Evolutionary conservation across 345 rosid genomes (phyloP), one percentile per base, ranked within the genome.

Genomic region (Eucalyptus lansdowneana): DNA sequence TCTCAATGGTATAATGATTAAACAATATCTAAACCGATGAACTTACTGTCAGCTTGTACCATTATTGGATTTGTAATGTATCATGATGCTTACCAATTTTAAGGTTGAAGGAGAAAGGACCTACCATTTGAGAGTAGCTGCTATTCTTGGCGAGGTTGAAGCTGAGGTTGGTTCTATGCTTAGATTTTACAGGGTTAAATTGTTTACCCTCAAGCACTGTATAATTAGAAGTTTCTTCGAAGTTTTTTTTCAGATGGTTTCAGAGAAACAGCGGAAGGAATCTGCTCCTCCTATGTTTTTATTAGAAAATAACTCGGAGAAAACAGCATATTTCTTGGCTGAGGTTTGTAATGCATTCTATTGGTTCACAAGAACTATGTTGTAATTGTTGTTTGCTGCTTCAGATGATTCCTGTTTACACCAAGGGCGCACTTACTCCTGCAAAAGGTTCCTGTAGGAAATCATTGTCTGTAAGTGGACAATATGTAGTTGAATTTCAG

Each of bases 41-140:
- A 62, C 83, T 49, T 88, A 91, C 58, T 25, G 62, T 51, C 83
- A 10, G 87, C n/a, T 53, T 24, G 76, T 90, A 86, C 90, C 50
- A 87, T 58, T 42, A 42, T 29, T 62, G 15, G 27, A 87, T 90
- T 87, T 88, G n/a, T 47, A 51, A 67, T 87, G 87, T 90, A 51
- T 54, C 62, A 27, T 88, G 44, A 16, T 49, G 69, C 45, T 88
- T 51, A 76, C 87, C 44, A 45, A 31, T 60, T 44, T 86, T 88
- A 89, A 97, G 99, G 99, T 96, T 91, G 99, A 96, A 93, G 99
- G 99, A 86, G 98, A 98, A 90, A 98, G 94, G 93, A 95, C 94
- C 90, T 96, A 94, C 91, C 99, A 95, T 90, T 90, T 98, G 89
- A 90, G 99, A 92, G 94, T 97, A 86, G 99, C 98, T 49, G 97